A percentile compares a stretch with the other conserved stretches of the same genome.
Conservation (phyloP, 2,329 filamentous ascomycete genomes). For the Metarhizium album region DNA sequence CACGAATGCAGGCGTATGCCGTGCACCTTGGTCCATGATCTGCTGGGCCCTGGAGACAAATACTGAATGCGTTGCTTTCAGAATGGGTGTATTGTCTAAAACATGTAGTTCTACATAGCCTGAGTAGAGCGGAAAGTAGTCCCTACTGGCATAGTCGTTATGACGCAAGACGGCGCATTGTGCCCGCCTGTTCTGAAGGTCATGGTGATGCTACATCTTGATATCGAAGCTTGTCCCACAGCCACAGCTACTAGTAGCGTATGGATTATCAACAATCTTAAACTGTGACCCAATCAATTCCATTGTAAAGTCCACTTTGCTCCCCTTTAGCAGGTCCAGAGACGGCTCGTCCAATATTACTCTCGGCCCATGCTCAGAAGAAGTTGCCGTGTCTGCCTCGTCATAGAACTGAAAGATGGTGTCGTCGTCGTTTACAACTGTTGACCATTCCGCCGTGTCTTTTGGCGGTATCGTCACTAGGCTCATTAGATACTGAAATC, state of each 20-base stretch:
- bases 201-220: constrained; percentile 40
- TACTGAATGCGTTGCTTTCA: no score
- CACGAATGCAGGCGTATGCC: no score
- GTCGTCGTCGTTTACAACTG: constrained; percentile 58
- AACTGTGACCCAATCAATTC: constrained; percentile 86
- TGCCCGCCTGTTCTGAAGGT: background rate
- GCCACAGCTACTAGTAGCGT: constrained; percentile 87
- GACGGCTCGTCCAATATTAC: constrained; percentile 84
- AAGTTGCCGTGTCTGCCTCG: constrained; percentile 23
- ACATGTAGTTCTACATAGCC: no score
- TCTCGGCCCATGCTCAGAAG: constrained; percentile 44
- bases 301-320: constrained; percentile 92
- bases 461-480: constrained; percentile 52
- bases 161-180: no score
- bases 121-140: no score
- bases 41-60: no score
- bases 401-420: constrained; percentile 68
- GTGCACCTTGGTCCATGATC: no score
- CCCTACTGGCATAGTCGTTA: no score
- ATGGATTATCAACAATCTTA: constrained; percentile 89
- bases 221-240: constrained; percentile 98
- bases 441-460: constrained; percentile 21
- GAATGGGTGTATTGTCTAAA: no score
- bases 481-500: constrained; percentile 95
- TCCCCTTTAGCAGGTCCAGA: constrained; percentile 79